Evolutionary conservation across 495 filamentous ascomycete genomes (phyloP).

Genomic region (Tuber melanosporum): DNA sequence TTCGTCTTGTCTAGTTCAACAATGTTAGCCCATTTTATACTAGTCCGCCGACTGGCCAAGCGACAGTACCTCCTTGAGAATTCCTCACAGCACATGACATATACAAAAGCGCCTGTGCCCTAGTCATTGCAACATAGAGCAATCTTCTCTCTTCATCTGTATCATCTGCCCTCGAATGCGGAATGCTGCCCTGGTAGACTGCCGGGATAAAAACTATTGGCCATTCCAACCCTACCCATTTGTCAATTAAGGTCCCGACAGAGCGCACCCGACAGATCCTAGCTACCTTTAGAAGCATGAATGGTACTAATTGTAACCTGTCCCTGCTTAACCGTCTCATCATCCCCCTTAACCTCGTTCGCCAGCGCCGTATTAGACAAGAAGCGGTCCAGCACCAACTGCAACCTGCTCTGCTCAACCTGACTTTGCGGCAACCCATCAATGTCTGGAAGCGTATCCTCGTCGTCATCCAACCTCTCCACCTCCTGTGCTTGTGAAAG

Average conservation of each 20-base stretch:
- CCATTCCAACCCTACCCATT: conserved; percentile 72
- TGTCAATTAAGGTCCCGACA: conserved; percentile 1
- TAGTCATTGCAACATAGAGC: conserved; percentile 96
- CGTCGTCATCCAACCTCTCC: conserved; percentile 46
- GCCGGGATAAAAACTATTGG: conserved; percentile 92
- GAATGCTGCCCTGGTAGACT: conserved; percentile 85
- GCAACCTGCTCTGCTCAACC: conserved; percentile 45
- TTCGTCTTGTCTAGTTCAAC: conserved; percentile 51
- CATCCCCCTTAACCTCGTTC: conserved; percentile 62
- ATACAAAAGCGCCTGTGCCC: conserved; percentile 86
- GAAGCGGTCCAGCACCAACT: conserved; percentile 69
- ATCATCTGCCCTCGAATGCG: conserved; percentile 88
- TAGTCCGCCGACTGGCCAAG: background rate
- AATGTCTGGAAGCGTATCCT: conserved; percentile 66
- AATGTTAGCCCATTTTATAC: conserved; percentile 24
- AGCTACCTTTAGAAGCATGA: conserved; percentile 70
- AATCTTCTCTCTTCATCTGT: conserved; percentile 81
- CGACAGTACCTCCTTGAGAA: conserved; percentile 46
- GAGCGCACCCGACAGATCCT: background rate
- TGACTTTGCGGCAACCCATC: conserved; percentile 67
- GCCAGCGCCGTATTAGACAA: conserved; percentile 84
- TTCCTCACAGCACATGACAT: conserved; percentile 70
- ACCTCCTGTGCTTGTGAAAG: conserved; percentile 71
- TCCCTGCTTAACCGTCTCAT: conserved; percentile 51
- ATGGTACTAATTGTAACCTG: conserved; percentile 93